These are phyloP conservation scores for Boletus coccyginus DNA, from an alignment of 768 basidiomycete species.

Conservation along the genomic window DNA sequence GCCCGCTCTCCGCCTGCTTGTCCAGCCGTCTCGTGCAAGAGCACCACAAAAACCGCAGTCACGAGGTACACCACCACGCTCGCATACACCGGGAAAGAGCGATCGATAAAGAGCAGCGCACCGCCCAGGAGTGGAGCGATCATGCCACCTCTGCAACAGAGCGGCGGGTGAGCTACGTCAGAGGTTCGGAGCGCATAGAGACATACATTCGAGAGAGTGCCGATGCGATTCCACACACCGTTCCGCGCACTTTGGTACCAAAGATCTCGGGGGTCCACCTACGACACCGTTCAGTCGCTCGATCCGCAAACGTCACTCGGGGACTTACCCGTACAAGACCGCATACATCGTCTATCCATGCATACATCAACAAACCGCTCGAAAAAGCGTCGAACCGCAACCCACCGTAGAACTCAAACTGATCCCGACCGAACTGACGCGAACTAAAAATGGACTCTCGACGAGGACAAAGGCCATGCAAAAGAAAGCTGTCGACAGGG, in stretches of 20 bases:
- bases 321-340: constrained; percentile 63
- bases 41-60: constrained; percentile 60
- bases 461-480: constrained; percentile 69
- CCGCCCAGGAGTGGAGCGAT: constrained; percentile 83
- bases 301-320: no score
- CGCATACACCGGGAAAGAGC: constrained; percentile 72
- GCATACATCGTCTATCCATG: constrained; percentile 73
- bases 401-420: constrained; percentile 65
- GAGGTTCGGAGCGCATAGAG: no score
- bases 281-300: not conserved
- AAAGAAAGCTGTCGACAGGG: constrained; percentile 71
- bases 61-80: constrained; percentile 65
- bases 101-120: constrained; percentile 59
- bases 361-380: not conserved
- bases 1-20: constrained; percentile 27
- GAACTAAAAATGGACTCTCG: constrained; percentile 52
- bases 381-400: not conserved
- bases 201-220: constrained; percentile 80
- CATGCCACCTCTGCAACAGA: constrained; percentile 70
- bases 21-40: constrained; percentile 52
- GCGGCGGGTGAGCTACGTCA: no score
- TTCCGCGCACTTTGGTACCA: constrained; percentile 80
- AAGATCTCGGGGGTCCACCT: constrained; percentile 88
- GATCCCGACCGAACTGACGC: constrained; percentile 71
- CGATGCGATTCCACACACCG: constrained; percentile 84